phyloP scores from a whole-genome alignment of 495 filamentous ascomycete species.

The Neohortaea acidophila region DNA sequence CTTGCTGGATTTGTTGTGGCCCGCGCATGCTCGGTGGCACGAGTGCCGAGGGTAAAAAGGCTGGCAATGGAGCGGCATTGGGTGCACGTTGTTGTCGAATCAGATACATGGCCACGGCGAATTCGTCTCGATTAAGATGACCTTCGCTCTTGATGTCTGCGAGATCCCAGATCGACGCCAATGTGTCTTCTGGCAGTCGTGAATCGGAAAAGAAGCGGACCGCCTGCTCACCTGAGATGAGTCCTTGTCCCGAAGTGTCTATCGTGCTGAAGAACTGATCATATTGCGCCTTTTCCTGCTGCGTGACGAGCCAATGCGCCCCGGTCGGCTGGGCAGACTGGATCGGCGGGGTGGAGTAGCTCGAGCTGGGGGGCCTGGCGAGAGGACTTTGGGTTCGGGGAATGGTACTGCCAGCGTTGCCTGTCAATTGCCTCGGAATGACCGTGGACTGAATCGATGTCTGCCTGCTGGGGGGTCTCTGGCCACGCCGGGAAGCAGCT shows the following conservation, averaged over 20 bases:
- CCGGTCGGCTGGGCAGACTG: conserved; percentile 49
- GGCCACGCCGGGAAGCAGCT: conserved; percentile 60
- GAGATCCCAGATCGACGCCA: conserved; percentile 96
- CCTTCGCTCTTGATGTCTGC: conserved; percentile 88
- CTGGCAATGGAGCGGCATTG: conserved; percentile 37
- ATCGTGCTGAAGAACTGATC: conserved; percentile 70
- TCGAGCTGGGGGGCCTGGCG: conserved; percentile 42
- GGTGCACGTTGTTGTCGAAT: conserved; percentile 65
- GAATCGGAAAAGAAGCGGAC: conserved; percentile 88
- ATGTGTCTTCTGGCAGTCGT: conserved; percentile 68
- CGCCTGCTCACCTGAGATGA: conserved; percentile 88
- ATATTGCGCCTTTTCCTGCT: conserved; percentile 71
- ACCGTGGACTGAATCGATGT: conserved; percentile 3
- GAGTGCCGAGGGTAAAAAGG: conserved; percentile 59
- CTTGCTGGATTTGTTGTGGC: conserved; percentile 34
- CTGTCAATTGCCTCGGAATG: conserved; percentile 61
- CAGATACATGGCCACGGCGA: conserved; percentile 94
- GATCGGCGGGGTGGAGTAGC: conserved; percentile 30
- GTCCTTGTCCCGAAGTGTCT: conserved; percentile 61
- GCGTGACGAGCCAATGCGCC: conserved; percentile 64
- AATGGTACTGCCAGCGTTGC: conserved; percentile 29
- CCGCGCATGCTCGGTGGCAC: conserved; percentile 80
- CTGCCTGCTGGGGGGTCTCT: conserved; percentile 26
- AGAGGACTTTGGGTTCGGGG: conserved; percentile 56
- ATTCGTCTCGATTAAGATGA: conserved; percentile 71